Evolutionary conservation across 495 filamentous ascomycete species (phyloP), one percentile per base, ranked within the genome.

Genomic region (Lophiotrema nucula): DNA sequence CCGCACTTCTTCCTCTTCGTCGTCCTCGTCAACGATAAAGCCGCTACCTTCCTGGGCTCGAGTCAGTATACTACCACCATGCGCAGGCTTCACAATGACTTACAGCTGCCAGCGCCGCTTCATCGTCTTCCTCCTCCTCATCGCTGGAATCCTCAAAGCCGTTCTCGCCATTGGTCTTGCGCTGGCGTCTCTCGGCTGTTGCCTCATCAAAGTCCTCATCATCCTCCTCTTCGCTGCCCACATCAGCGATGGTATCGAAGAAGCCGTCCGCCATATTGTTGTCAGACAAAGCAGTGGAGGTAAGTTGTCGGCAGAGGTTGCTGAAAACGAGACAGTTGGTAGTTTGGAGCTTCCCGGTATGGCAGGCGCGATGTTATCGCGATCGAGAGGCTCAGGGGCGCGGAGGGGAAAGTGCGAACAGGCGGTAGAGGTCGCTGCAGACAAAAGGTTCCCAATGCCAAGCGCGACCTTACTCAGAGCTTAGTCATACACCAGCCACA

Each of bases 81-180:
- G 18, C 19, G 2, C 15, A 28, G 22, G n/a, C 18, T 41, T 3
- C 28, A 11, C n/a, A n/a, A 44, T 44, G 22, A 57, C 47, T 37
- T 50, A 71, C 74, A 60, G 67, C 77, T 71, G 51, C 81, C 84
- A 62, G 89, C 86, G 62, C 87, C 65, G 89, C 88, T 63, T 97
- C 93, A 27, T 98, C 92, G 56, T 96, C 92, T 25, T 97, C 93
- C 12, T 97, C 93, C 43, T 97, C 93, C 67, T 98, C 93, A 56
- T 96, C 92, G 60, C 89, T 95, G 19, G 89, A 95, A 72, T 97
- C 92, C 66, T 91, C 82, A 0, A 83, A 66, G 58, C 77, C 75
- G 31, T 73, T 77, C 27, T 59, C 62, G 16, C 73, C 70, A 26
- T 69, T 73, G 16, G 69, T 63, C 51, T 75, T 69, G 49, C 73